A percentile compares a stretch with the other conserved stretches of the same genome.
Evolutionary conservation across 2,329 filamentous ascomycete species (phyloP).

Genomic region (Aureobasidium sp.): DNA sequence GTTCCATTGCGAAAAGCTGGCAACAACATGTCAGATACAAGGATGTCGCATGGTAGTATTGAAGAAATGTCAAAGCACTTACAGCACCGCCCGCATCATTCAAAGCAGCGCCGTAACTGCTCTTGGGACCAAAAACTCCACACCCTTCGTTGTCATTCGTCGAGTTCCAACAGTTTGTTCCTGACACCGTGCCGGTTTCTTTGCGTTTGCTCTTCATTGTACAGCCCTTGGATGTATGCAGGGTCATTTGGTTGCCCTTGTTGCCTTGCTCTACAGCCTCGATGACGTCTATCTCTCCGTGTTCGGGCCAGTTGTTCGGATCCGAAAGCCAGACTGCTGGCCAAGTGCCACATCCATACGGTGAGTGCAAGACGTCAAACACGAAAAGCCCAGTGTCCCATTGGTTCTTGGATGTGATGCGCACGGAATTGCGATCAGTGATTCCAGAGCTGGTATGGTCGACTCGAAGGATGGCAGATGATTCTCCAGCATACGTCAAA

Average conservation of each 20-base stretch:
- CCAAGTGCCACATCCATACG: constrained; percentile 59
- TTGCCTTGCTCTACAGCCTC: constrained; percentile 32
- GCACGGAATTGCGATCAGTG: constrained; percentile 55
- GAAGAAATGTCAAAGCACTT: constrained; percentile 21
- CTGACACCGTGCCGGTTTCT: constrained; percentile 26
- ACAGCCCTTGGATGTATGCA: constrained; percentile 29
- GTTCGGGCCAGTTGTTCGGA: constrained; percentile 50
- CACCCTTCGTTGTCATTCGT: constrained; percentile 28
- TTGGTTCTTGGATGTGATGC: constrained; percentile 53
- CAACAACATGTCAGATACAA: neutral
- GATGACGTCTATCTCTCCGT: constrained; percentile 32
- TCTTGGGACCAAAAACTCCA: constrained; percentile 22
- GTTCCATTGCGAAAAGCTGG: constrained; percentile 50
- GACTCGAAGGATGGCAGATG: constrained; percentile 24
- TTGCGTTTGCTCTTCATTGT: constrained; percentile 30
- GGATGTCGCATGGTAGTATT: neutral
- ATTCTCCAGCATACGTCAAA: constrained; percentile 25
- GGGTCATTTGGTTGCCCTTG: constrained; percentile 24
- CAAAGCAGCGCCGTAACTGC: constrained; percentile 29
- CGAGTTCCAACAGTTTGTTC: constrained; percentile 24
- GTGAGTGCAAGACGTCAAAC: constrained; percentile 59
- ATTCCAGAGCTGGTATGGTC: constrained; percentile 23
- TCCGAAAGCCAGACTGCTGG: constrained; percentile 61
- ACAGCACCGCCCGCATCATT: constrained; percentile 30
- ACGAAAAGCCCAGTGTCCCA: constrained; percentile 59